Evolutionary conservation across 2,329 filamentous ascomycete genomes (phyloP).

Genomic region (Cercospora zeae-maydis): DNA sequence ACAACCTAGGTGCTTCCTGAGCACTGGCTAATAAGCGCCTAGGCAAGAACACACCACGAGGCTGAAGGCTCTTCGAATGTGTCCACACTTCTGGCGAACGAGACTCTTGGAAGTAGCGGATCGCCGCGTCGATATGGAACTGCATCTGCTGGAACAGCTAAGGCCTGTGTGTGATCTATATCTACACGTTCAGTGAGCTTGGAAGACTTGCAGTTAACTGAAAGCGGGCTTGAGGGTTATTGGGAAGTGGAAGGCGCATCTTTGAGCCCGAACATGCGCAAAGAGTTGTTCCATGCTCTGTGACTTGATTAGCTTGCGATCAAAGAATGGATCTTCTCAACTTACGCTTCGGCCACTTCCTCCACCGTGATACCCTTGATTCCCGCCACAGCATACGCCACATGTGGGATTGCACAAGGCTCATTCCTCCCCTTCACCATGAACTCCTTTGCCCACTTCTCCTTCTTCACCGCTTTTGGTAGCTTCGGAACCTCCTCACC

Average conservation of each 20-base stretch:
- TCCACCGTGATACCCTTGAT: conserved; percentile 78
- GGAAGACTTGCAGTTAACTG: background rate
- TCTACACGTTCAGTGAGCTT: background rate
- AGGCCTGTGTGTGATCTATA: background rate
- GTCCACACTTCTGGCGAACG: background rate
- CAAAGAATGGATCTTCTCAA: conserved; percentile 19
- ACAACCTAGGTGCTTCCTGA: background rate
- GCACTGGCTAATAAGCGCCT: background rate
- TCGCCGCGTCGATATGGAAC: background rate
- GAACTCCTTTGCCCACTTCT: conserved; percentile 80
- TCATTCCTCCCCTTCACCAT: conserved; percentile 97
- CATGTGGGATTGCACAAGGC: conserved; percentile 77
- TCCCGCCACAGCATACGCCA: conserved; percentile 82
- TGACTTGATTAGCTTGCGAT: conserved; percentile 24
- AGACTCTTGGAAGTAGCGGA: background rate
- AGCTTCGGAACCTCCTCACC: conserved; percentile 59
- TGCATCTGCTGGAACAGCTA: background rate
- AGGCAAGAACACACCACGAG: background rate
- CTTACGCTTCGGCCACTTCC: conserved; percentile 75
- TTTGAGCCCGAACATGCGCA: conserved; percentile 71
- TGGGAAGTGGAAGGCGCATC: conserved; percentile 32
- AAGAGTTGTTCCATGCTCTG: conserved; percentile 74
- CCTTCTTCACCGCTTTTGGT: conserved; percentile 88
- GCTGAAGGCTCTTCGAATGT: too few species aligned
- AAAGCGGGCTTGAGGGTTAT: background rate